Evolutionary conservation across 2,329 filamentous ascomycete genomes (phyloP).

Genomic region (Fusarium zealandicum): DNA sequence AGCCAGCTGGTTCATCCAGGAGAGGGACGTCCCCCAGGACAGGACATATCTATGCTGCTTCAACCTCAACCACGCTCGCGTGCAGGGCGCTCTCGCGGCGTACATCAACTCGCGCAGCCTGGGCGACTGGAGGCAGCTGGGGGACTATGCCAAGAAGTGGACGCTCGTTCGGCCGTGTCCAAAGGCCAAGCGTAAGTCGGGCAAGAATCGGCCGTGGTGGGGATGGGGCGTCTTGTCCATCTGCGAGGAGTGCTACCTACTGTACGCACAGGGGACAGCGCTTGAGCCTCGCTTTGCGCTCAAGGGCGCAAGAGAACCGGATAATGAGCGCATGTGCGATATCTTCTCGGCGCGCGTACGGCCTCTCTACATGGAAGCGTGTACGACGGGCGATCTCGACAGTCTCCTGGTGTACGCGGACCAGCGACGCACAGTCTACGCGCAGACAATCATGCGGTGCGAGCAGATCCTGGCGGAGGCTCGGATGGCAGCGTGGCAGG

Average conservation of each 20-base stretch:
- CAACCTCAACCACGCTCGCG: slow-evolving; percentile 43
- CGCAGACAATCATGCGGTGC: slow-evolving; percentile 41
- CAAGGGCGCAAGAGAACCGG: slow-evolving; percentile 26
- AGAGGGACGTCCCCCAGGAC: slow-evolving; percentile 10
- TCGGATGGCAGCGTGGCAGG: slow-evolving; percentile 37
- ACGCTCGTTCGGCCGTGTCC: slow-evolving; percentile 42
- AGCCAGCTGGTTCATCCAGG: slow-evolving; percentile 41
- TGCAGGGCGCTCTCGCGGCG: slow-evolving; percentile 31
- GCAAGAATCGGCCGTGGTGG: slow-evolving; percentile 37
- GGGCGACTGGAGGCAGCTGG: slow-evolving; percentile 38
- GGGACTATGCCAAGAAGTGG: slow-evolving; percentile 42
- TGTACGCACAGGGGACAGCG: slow-evolving; percentile 41
- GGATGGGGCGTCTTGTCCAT: slow-evolving; percentile 48
- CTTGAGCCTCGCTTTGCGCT: slow-evolving; percentile 44
- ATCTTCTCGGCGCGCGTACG: slow-evolving; percentile 50
- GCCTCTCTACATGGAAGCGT: slow-evolving; percentile 43
- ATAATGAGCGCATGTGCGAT: slow-evolving; percentile 45
- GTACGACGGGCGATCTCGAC: slow-evolving; percentile 33
- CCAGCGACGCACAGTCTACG: slow-evolving; percentile 42
- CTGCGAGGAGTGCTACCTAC: slow-evolving; percentile 48
- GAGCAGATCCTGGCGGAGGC: slow-evolving; percentile 40
- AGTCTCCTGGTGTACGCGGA: slow-evolving; percentile 39
- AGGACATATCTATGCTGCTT: slow-evolving; percentile 45
- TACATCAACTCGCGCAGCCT: slow-evolving; percentile 42
- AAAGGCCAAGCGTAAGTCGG: slow-evolving; percentile 13